These are phyloP conservation scores for Pythium vanterpoolii DNA, from an alignment of 352 stramenopile genomes.

Conservation along the genomic window DNA sequence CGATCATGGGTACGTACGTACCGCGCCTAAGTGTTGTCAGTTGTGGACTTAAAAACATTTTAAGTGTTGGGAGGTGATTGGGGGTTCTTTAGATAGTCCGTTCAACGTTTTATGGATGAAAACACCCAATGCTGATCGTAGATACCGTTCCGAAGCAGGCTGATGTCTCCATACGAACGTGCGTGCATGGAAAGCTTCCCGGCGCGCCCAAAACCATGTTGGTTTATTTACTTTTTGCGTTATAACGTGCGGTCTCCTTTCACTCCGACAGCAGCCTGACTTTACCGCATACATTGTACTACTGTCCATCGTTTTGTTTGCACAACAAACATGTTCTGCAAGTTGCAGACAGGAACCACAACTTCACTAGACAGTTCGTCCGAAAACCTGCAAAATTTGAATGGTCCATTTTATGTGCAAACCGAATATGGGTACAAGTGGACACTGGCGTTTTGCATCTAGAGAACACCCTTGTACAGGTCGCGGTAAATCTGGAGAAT, in stretches of 20 bases:
- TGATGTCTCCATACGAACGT: no score
- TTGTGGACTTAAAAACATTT: not conserved
- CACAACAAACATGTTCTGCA: not conserved
- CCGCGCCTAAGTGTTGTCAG: not conserved
- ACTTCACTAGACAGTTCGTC: constrained; percentile 5
- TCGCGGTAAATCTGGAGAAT: constrained; percentile 68
- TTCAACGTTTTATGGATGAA: no score
- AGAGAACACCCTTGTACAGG: constrained; percentile 31
- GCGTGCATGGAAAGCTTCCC: no score
- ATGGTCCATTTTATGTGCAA: constrained; percentile 11
- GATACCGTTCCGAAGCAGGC: no score
- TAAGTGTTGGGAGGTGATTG: not conserved
- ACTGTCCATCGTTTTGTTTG: not conserved
- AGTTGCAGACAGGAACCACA: not conserved
- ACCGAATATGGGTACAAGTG: constrained; percentile 14
- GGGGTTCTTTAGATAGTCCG: not conserved
- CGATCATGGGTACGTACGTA: constrained; percentile 4
- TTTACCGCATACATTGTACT: not conserved
- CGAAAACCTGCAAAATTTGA: not conserved
- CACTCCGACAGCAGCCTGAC: not conserved
- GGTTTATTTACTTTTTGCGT: no score
- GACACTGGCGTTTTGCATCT: constrained; percentile 14
- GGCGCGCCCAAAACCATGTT: no score
- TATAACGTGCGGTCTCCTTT: no score
- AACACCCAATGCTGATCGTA: no score